Conservation (phyloP, 768 basidiomycete species). For the Boletales sp. region DNA sequence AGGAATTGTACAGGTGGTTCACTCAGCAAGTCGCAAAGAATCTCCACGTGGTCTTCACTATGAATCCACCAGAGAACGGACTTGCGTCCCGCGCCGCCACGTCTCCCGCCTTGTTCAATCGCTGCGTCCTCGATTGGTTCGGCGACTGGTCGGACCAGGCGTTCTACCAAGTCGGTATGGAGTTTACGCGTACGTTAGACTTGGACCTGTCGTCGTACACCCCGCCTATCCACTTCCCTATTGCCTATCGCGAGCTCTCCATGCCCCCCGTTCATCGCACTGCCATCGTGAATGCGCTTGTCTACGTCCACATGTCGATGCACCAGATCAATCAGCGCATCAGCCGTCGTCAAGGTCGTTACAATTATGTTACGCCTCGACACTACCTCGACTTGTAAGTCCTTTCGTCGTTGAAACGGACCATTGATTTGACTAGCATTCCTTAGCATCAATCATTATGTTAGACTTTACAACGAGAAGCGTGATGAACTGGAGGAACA, state of each 20-base stretch:
- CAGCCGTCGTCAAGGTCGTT: conserved; percentile 89
- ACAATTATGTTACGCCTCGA: conserved; percentile 94
- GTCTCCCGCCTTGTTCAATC: conserved; percentile 97
- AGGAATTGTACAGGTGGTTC: conserved; percentile 98
- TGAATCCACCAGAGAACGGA: conserved; percentile 97
- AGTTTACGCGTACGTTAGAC: conserved; percentile 93
- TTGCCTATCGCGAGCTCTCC: conserved; percentile 78
- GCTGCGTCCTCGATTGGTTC: conserved; percentile 99
- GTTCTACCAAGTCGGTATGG: conserved; percentile 96
- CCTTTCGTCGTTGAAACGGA: conserved; percentile 1
- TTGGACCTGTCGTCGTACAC: conserved; percentile 82
- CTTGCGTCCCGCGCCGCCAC: conserved; percentile 95
- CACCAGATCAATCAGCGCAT: conserved; percentile 87
- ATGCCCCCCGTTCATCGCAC: conserved; percentile 88
- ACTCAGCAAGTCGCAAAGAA: conserved; percentile 98
- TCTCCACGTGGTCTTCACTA: conserved; percentile 97
- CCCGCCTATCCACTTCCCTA: conserved; percentile 81
- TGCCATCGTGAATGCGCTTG: conserved; percentile 91
- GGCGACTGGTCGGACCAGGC: conserved; percentile 99
- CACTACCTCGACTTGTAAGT: conserved; percentile 99
- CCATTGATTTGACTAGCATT: conserved; percentile 2
- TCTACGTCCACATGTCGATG: conserved; percentile 86
- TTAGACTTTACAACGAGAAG: conserved; percentile 91
- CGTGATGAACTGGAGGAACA: conserved; percentile 97
- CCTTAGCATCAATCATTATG: conserved; percentile 92